These are phyloP conservation scores for Trypanosoma theileri DNA, from an alignment of 208 protist genomes.

Conservation along the genomic window DNA sequence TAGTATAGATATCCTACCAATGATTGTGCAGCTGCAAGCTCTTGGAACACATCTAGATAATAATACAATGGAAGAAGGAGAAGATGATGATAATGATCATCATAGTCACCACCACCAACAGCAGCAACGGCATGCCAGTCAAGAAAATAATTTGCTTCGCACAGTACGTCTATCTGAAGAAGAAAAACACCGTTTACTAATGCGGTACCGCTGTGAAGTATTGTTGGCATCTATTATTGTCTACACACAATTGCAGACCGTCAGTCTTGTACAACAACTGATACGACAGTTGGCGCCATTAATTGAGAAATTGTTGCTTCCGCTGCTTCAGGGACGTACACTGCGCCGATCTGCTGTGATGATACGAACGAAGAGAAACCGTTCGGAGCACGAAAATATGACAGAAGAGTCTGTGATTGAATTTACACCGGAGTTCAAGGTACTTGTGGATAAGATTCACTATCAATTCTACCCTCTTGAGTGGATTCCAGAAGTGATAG, in stretches of 20 bases:
- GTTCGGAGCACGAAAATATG: background rate
- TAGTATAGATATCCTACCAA: slow-evolving; percentile 46
- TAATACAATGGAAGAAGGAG: slow-evolving; percentile 11
- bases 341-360: slow-evolving; percentile 14
- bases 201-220: slow-evolving; percentile 71
- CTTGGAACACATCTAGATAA: slow-evolving; percentile 29
- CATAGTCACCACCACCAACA: background rate
- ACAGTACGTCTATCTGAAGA: slow-evolving; percentile 29
- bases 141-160: slow-evolving; percentile 8
- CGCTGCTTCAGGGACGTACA: slow-evolving; percentile 20
- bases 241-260: slow-evolving; percentile 67
- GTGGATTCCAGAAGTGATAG: slow-evolving; percentile 63
- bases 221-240: slow-evolving; percentile 70
- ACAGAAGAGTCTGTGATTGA: background rate
- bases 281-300: slow-evolving; percentile 69
- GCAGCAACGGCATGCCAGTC: too few species aligned
- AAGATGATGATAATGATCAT: slow-evolving; percentile 5
- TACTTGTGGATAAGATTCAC: slow-evolving; percentile 64
- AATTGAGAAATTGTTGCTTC: slow-evolving; percentile 37
- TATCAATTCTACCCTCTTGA: slow-evolving; percentile 86
- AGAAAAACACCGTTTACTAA: slow-evolving; percentile 41
- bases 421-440: slow-evolving; percentile 57
- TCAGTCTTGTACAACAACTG: slow-evolving; percentile 66
- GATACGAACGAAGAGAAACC: background rate
- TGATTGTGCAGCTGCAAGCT: slow-evolving; percentile 74